Percentiles rank a stretch among this genome's conserved stretches.
Evolutionary conservation across 306 rosid species (phyloP).

Genomic region (Rosa persica): DNA sequence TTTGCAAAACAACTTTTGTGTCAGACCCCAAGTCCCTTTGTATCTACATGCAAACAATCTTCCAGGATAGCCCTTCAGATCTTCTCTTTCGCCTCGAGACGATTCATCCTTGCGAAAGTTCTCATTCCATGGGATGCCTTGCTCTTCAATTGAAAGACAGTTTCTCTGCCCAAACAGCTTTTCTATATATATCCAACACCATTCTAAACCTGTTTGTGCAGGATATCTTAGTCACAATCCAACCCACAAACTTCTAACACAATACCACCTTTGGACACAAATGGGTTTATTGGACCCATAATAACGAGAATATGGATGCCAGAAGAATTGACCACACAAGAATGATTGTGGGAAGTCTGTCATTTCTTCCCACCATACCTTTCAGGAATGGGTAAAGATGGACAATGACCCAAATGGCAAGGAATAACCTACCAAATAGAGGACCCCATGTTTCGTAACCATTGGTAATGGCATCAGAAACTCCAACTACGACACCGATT

Average conservation of each 20-base stretch:
- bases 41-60: constrained; percentile 46
- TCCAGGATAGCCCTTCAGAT: constrained; percentile 7
- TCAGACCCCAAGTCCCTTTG: constrained; percentile 31
- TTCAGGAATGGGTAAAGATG: constrained; percentile 97
- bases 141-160: constrained; percentile 4
- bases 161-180: constrained; percentile 17
- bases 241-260: constrained; percentile 83
- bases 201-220: constrained; percentile 26
- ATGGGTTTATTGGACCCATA: constrained; percentile 94
- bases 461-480: constrained; percentile 86
- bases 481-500: constrained; percentile 76
- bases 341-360: constrained; percentile 80
- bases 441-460: constrained; percentile 98
- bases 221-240: constrained; percentile 58
- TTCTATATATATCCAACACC: constrained; percentile 28
- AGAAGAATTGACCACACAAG: constrained; percentile 88
- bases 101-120: neutral
- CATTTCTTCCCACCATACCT: constrained; percentile 86
- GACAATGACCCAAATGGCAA: constrained; percentile 88
- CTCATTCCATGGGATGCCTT: constrained; percentile 17
- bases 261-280: constrained; percentile 53
- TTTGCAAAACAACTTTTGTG: constrained; percentile 35
- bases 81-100: neutral
- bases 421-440: constrained; percentile 72
- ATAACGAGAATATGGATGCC: constrained; percentile 69